Evolutionary conservation across 805 yeast genomes (phyloP).

Genomic region (baker's yeast (Saccharomyces cerevisiae)): DNA sequence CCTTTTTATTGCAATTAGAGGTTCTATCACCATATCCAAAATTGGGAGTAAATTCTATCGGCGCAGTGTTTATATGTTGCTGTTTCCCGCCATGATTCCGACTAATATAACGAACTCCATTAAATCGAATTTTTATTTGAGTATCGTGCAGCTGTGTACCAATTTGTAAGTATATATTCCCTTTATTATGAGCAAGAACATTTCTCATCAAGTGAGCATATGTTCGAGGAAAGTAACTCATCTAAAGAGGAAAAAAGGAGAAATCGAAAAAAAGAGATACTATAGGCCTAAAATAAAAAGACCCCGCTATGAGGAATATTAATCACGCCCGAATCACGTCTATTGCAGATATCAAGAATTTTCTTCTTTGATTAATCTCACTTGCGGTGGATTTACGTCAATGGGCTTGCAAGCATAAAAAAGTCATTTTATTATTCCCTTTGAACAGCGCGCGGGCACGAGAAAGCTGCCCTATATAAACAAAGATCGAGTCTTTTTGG

Average conservation of each 20-base stretch:
- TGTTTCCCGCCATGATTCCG: neutral
- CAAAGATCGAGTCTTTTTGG: neutral
- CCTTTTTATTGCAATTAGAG: conserved; percentile 1
- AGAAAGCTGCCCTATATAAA: neutral
- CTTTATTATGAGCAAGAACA: neutral
- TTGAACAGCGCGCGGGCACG: neutral
- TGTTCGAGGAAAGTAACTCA: neutral
- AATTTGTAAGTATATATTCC: neutral
- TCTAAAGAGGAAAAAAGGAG: neutral
- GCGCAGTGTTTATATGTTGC: conserved; percentile 28
- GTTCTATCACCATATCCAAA: conserved; percentile 9
- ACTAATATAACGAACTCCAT: neutral
- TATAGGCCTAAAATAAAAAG: neutral
- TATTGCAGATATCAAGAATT: neutral
- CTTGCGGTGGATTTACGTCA: neutral
- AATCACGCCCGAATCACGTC: neutral
- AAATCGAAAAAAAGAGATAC: neutral
- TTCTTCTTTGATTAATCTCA: neutral
- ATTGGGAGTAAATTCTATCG: conserved; percentile 34
- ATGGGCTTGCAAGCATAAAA: neutral
- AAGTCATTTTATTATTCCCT: neutral
- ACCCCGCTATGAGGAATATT: neutral
- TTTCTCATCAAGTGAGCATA: neutral
- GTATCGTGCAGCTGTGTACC: neutral
- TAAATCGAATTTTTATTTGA: neutral